Evolutionary conservation across 768 basidiomycete species (phyloP).

Genomic region (Nevesoporus exiguus): DNA sequence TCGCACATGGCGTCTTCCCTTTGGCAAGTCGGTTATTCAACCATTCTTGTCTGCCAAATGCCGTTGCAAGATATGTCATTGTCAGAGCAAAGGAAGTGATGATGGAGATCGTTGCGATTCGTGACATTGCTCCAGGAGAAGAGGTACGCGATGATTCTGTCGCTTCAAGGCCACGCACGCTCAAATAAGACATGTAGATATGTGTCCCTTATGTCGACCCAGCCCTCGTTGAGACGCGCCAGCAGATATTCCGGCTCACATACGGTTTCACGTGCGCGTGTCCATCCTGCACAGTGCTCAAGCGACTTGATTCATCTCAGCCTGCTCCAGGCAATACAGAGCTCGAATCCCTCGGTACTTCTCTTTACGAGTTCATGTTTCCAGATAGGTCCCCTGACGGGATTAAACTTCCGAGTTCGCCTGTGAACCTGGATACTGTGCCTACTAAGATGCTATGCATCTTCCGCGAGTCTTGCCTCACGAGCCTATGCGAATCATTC

Average conservation of each 20-base stretch:
- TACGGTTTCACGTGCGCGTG: slow-evolving; percentile 72
- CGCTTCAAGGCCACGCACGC: background rate
- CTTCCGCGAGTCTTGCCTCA: slow-evolving; percentile 58
- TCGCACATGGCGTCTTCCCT: slow-evolving; percentile 76
- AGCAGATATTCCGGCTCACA: slow-evolving; percentile 52
- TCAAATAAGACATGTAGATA: slow-evolving; percentile 42
- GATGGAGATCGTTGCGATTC: slow-evolving; percentile 67
- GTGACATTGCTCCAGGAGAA: slow-evolving; percentile 52
- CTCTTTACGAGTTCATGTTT: slow-evolving; percentile 40
- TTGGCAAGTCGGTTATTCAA: slow-evolving; percentile 78
- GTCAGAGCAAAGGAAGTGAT: slow-evolving; percentile 33
- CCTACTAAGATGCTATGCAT: slow-evolving; percentile 41
- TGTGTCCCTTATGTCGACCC: slow-evolving; percentile 78
- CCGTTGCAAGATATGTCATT: slow-evolving; percentile 58
- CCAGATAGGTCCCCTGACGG: slow-evolving; percentile 24
- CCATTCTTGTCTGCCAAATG: slow-evolving; percentile 77
- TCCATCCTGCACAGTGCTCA: slow-evolving; percentile 49
- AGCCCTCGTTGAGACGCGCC: slow-evolving; percentile 59
- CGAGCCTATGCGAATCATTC: slow-evolving; percentile 57
- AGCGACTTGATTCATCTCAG: slow-evolving; percentile 36
- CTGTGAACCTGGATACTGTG: slow-evolving; percentile 29
- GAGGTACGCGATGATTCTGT: slow-evolving; percentile 49
- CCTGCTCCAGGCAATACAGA: slow-evolving; percentile 32
- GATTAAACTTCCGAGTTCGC: slow-evolving; percentile 18
- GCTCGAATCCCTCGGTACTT: slow-evolving; percentile 20